phyloP scores from a whole-genome alignment of 2,329 filamentous ascomycete species.

The Fusarium acutatum region DNA sequence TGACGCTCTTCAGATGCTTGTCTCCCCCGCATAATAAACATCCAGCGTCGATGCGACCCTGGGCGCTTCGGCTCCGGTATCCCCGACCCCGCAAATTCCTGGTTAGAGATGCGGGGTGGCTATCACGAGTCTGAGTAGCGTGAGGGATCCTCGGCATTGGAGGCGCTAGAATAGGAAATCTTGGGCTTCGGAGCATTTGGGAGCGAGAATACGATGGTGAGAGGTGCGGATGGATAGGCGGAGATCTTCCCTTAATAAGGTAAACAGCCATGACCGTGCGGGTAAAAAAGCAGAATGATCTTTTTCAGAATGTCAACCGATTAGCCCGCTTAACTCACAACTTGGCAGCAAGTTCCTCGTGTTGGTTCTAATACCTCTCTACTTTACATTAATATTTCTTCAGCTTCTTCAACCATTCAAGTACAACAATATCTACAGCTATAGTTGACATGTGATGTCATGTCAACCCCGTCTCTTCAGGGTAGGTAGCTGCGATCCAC shows the following conservation, averaged over 20 bases:
- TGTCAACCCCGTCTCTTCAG: rapidly evolving
- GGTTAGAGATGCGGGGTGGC: neutral
- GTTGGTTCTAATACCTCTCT: rapidly evolving
- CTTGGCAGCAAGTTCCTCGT: no score
- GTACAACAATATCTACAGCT: no score
- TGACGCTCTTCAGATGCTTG: neutral
- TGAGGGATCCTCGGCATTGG: neutral
- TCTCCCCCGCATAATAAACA: neutral
- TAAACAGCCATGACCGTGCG: rapidly evolving
- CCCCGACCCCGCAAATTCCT: neutral
- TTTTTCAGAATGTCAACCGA: neutral
- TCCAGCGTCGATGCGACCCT: neutral
- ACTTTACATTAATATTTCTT: no score
- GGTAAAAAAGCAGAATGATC: neutral
- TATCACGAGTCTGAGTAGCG: neutral
- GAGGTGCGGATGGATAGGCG: neutral
- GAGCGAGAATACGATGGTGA: neutral
- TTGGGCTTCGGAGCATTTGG: neutral
- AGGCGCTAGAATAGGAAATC: neutral
- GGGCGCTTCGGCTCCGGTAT: conserved; percentile 9
- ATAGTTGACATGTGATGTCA: neutral
- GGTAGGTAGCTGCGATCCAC: neutral
- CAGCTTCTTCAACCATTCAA: rapidly evolving
- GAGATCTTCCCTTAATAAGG: neutral
- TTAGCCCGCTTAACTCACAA: neutral